A percentile compares a stretch with the other conserved stretches of the same genome.
These are phyloP conservation scores for Trichosporon faecale DNA, from an alignment of 1,284 basidiomycete genomes.

Conservation along the genomic window DNA sequence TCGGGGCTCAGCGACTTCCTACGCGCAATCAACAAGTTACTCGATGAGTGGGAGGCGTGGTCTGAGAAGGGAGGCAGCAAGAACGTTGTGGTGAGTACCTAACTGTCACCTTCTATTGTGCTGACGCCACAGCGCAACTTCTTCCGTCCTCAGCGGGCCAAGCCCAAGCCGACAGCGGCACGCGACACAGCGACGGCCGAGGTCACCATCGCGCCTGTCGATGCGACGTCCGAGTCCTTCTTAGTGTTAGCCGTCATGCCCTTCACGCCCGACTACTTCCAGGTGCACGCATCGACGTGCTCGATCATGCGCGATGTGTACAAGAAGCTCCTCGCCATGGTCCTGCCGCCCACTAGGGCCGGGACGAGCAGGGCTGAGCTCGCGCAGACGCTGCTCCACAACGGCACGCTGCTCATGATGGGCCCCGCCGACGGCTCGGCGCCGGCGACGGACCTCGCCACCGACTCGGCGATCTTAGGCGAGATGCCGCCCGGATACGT, in stretches of 20 bases:
- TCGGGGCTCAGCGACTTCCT: slow-evolving; percentile 49
- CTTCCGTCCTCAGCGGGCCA: slow-evolving; percentile 24
- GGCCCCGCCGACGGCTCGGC: slow-evolving; percentile 1
- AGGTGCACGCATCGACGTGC: slow-evolving; percentile 54
- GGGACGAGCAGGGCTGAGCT: slow-evolving; percentile 18
- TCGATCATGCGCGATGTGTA: slow-evolving; percentile 55
- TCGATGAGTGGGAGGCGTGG: slow-evolving; percentile 54
- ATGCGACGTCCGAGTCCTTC: slow-evolving; percentile 25
- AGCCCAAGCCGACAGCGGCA: slow-evolving; percentile 19
- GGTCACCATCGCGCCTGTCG: slow-evolving; percentile 24
- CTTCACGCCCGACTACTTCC: slow-evolving; percentile 55
- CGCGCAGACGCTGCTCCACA: slow-evolving; percentile 33
- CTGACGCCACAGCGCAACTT: slow-evolving; percentile 23
- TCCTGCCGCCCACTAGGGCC: slow-evolving; percentile 23
- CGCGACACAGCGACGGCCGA: slow-evolving; percentile 24
- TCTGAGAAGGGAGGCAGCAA: slow-evolving; percentile 44
- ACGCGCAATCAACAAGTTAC: slow-evolving; percentile 45
- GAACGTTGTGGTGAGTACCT: slow-evolving; percentile 35
- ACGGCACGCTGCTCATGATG: slow-evolving; percentile 8
- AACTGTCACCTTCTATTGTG: slow-evolving; percentile 18
- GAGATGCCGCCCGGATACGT: slow-evolving; percentile 37
- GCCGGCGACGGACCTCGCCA: slow-evolving; percentile 19
- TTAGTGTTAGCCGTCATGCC: slow-evolving; percentile 39
- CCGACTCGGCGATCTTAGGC: slow-evolving; percentile 39
- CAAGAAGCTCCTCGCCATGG: slow-evolving; percentile 48